Conservation (phyloP, 805 yeast species). For the Soucietia sequanensis region DNA sequence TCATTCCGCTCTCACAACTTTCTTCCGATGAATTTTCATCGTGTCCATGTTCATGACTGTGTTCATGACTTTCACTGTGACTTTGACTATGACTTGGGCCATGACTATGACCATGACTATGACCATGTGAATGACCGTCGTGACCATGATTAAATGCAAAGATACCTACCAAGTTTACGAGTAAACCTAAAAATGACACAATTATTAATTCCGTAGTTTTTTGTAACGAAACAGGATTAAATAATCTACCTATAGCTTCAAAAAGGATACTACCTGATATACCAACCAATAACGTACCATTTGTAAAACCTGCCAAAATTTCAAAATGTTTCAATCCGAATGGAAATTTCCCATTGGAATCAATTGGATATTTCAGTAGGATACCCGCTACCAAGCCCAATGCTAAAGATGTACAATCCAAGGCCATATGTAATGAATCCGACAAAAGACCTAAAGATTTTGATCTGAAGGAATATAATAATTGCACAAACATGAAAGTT, state of each 20-base stretch:
- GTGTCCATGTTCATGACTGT: conserved; percentile 23
- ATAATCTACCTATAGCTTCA: conserved; percentile 81
- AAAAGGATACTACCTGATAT: conserved; percentile 85
- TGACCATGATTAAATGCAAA: conserved; percentile 92
- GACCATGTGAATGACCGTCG: conserved; percentile 41
- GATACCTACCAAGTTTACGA: conserved; percentile 89
- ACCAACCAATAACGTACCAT: conserved; percentile 84
- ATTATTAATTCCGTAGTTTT: conserved; percentile 81
- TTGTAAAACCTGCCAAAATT: conserved; percentile 92
- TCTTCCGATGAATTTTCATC: conserved; percentile 7
- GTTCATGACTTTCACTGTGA: conserved; percentile 25
- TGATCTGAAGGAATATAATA: conserved; percentile 87
- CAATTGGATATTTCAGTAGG: conserved; percentile 36
- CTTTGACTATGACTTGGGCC: conserved; percentile 33
- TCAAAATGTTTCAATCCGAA: conserved; percentile 85
- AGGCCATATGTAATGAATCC: conserved; percentile 94
- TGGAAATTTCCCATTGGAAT: conserved; percentile 70
- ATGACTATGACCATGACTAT: conserved; percentile 45
- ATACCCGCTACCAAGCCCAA: conserved; percentile 87
- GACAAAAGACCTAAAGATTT: conserved; percentile 88
- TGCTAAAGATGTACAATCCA: conserved; percentile 88
- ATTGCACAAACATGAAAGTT: conserved; percentile 91
- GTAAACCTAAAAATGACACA: conserved; percentile 79
- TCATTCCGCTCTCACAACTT: conserved; percentile 19
- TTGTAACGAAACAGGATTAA: conserved; percentile 73